Conservation (phyloP, 805 yeast species). For the Candida nonsorbophila region DNA sequence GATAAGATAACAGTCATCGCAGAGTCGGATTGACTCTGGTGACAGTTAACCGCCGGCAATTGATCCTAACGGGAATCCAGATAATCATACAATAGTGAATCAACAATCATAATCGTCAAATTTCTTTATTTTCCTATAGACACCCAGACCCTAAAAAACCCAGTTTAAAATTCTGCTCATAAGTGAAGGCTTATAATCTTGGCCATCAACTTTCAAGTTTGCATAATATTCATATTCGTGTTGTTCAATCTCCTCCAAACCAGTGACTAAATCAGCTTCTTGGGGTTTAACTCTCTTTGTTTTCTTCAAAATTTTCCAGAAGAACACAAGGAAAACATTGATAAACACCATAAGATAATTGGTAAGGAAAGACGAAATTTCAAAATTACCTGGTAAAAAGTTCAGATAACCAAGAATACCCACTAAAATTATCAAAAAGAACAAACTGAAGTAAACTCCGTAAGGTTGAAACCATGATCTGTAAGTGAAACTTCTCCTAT, state of each 20-base stretch:
- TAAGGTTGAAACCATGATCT: slow-evolving; percentile 41
- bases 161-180: slow-evolving; percentile 6
- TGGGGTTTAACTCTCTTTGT: slow-evolving; percentile 34
- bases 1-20: too few species aligned
- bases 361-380: slow-evolving; percentile 55
- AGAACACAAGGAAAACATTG: slow-evolving; percentile 20
- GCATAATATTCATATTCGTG: slow-evolving; percentile 34
- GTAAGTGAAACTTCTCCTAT: slow-evolving; percentile 33
- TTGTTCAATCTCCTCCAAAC: slow-evolving; percentile 43
- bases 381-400: slow-evolving; percentile 57
- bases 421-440: slow-evolving; percentile 29
- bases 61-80: too few species aligned
- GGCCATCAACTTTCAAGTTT: slow-evolving; percentile 4
- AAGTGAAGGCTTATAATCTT: slow-evolving; percentile 2
- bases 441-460: slow-evolving; percentile 23
- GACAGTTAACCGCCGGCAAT: too few species aligned
- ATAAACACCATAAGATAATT: slow-evolving; percentile 68
- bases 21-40: too few species aligned
- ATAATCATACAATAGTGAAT: too few species aligned
- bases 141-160: slow-evolving; percentile 7
- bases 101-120: too few species aligned
- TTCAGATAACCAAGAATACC: slow-evolving; percentile 69
- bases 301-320: slow-evolving; percentile 31
- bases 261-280: slow-evolving; percentile 42
- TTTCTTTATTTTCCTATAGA: too few species aligned